Evolutionary conservation across 1,284 basidiomycete species (phyloP).

Genomic region (Singerocomus inundabilis): DNA sequence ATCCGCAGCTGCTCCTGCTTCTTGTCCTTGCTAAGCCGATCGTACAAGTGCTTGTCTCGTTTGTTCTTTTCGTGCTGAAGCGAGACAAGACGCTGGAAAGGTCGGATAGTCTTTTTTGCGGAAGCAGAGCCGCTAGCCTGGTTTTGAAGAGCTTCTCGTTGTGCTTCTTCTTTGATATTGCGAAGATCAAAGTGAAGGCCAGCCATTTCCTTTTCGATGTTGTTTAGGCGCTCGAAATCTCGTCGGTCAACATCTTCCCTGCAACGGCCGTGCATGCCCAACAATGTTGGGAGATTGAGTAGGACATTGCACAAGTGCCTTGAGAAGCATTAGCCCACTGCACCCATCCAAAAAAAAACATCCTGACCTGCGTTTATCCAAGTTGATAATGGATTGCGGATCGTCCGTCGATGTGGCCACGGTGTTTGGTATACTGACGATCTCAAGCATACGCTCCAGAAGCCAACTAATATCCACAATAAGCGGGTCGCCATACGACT

Average conservation of each 20-base stretch:
- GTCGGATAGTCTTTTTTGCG: constrained; percentile 53
- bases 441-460: constrained; percentile 73
- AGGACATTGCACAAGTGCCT: constrained; percentile 69
- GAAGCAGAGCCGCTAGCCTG: constrained; percentile 41
- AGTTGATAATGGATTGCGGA: constrained; percentile 63
- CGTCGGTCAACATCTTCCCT: constrained; percentile 58
- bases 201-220: constrained; percentile 65
- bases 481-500: constrained; percentile 49
- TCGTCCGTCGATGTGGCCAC: constrained; percentile 53
- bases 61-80: constrained; percentile 76
- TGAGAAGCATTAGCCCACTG: constrained; percentile 9
- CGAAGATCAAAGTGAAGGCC: constrained; percentile 63
- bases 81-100: constrained; percentile 63
- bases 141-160: constrained; percentile 54
- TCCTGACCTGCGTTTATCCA: constrained; percentile 74
- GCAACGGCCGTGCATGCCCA: constrained; percentile 42
- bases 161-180: constrained; percentile 68
- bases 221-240: constrained; percentile 71
- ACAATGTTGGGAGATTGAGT: constrained; percentile 45
- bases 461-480: constrained; percentile 79
- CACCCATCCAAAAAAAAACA: neutral
- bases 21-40: constrained; percentile 70
- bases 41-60: constrained; percentile 65
- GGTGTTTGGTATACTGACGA: constrained; percentile 71
- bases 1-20: constrained; percentile 64